phyloP scores from a whole-genome alignment of 208 protist genomes.

The Porcisia hertigi region DNA sequence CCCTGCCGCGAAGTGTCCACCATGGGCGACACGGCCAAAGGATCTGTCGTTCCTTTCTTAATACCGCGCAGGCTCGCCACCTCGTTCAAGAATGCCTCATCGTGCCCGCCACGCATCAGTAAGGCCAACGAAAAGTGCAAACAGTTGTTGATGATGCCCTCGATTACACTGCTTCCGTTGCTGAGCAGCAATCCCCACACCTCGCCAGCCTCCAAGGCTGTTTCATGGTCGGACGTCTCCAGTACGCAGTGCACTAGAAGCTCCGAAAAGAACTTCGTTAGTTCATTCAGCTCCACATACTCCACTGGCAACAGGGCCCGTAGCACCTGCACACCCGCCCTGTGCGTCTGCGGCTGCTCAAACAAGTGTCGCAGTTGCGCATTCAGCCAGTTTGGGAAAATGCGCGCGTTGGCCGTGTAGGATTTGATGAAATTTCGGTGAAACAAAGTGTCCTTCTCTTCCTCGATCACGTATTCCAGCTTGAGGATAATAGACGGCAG shows the following conservation, averaged over 20 bases:
- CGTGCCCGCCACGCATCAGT: constrained; percentile 42
- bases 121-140: constrained; percentile 59
- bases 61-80: background rate
- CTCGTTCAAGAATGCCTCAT: constrained; percentile 39
- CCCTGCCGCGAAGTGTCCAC: constrained; percentile 8
- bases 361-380: constrained; percentile 75
- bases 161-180: constrained; percentile 72
- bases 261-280: constrained; percentile 71
- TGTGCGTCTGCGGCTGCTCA: constrained; percentile 54
- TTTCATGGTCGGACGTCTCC: constrained; percentile 41
- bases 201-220: constrained; percentile 56
- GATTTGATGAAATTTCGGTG: constrained; percentile 63
- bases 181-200: constrained; percentile 82
- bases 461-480: constrained; percentile 85
- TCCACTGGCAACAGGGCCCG: constrained; percentile 71
- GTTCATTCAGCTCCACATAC: constrained; percentile 81
- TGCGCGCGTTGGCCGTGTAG: constrained; percentile 43
- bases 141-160: constrained; percentile 68
- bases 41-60: background rate
- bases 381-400: constrained; percentile 74
- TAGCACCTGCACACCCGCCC: constrained; percentile 67
- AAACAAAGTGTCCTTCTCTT: constrained; percentile 84
- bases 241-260: constrained; percentile 66
- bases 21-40: background rate
- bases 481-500: constrained; percentile 78